Evolutionary conservation across 129 eudicot genomes (phyloP), one percentile per base, ranked within the genome.

Genomic region (Flaveria ramosissima): DNA sequence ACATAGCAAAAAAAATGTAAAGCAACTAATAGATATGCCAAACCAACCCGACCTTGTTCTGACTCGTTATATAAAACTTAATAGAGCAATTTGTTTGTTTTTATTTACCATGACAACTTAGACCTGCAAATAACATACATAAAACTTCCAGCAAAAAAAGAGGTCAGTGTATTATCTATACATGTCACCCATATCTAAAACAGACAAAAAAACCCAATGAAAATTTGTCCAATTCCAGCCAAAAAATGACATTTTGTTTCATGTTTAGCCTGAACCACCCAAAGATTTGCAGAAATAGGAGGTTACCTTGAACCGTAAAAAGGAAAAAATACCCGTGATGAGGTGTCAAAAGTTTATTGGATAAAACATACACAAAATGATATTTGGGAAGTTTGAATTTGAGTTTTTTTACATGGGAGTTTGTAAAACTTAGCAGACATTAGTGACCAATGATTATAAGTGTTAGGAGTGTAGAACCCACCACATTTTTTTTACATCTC

Each of bases 81-180:
- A 46, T 61, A 88, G 93, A 27, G 85, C 80, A 43, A 91, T 83
- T n/a, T 73, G 78, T 36, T 45, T 65, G 36, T 30, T 30, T 30
- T 30, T 30, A 74, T 77, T 55, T 77, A 78, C 88, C 77, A 92
- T 60, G 15, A 86, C 74, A 60, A 88, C 84, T 65, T 88, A 86
- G 12, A 90, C 88, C 96, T 90, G 47, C 73, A 63, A 64, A 61
- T 9, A 11, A 42, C 66, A 70, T 7, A 30, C 36, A 30, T 30
- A 30, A 30, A 30, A 3, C 36, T 30, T 30, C 4, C 36, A 30
- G 36, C 36, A n/a, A 30, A 30, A 30, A 30, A 30, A 30, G 36
- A 30, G 36, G 36, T 30, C 36, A 30, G 36, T 30, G 36, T 30
- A 30, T 30, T 26, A 26, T 26, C 2, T 26, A 4, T 6, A 30